phyloP scores from a whole-genome alignment of 225 moss, liverwort and hornwort species.

The Physcomitrellopsis africana region DNA sequence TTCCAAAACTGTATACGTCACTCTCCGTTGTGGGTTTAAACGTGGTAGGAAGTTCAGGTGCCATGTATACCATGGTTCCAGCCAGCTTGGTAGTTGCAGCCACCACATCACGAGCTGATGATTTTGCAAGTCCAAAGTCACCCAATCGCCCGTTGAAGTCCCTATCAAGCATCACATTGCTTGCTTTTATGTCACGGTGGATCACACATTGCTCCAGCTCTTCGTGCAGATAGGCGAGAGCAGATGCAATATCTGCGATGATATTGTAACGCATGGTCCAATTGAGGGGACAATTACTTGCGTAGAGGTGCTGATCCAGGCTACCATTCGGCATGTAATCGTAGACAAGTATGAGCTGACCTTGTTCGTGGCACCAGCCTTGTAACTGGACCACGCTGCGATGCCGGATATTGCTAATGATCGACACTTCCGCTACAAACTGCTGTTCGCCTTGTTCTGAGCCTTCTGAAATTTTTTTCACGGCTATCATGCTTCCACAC shows the following conservation, averaged over 20 bases:
- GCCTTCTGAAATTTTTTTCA: constrained; percentile 33
- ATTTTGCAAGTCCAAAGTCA: constrained; percentile 40
- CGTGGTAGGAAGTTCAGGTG: constrained; percentile 49
- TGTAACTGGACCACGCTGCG: constrained; percentile 37
- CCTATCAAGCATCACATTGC: constrained; percentile 41
- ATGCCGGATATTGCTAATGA: constrained; percentile 38
- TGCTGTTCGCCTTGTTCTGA: constrained; percentile 30
- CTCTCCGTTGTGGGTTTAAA: constrained; percentile 41
- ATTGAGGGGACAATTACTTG: background rate
- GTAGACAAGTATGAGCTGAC: constrained; percentile 37
- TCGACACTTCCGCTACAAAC: constrained; percentile 34
- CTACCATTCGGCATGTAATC: constrained; percentile 41
- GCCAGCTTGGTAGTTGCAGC: constrained; percentile 30
- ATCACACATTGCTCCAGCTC: constrained; percentile 42
- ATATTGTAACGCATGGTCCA: constrained; percentile 44
- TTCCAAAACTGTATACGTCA: constrained; percentile 66
- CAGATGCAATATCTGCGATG: constrained; percentile 40
- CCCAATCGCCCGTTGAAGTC: constrained; percentile 37
- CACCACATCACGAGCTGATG: constrained; percentile 35
- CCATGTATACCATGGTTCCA: constrained; percentile 50
- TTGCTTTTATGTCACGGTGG: constrained; percentile 45
- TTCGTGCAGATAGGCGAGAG: constrained; percentile 38
- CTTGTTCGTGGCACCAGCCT: constrained; percentile 41
- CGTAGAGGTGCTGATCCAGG: constrained; percentile 34
- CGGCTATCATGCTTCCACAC: constrained; percentile 20